Base-by-base conservation (phyloP, 345 rosid species). In the Citrus hindsii region DNA sequence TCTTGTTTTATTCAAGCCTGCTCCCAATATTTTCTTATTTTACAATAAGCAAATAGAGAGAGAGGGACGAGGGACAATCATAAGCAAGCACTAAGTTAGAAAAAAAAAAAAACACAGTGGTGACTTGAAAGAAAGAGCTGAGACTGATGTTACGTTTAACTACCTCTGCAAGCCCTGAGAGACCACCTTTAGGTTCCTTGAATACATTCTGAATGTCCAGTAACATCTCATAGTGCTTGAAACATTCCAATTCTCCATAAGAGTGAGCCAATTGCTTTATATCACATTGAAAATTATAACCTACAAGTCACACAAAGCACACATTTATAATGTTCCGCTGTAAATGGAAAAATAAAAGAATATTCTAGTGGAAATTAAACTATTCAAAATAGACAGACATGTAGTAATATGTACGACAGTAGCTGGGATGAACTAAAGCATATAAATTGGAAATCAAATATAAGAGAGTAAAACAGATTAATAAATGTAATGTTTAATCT, bases 261-360 rank as follows among this genome's bases (percentile, higher is more conserved):
- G 98, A 90, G 63, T 81, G 82, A 51, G 90, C 86, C 69, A 96
- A 74, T 79, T 89, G 95, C 80, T 73, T 89, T 58, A 85, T 77
- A 86, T 95, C 99, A 73, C 97, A 91, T 37, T 88, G 96, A 78
- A 96, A 92, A 88, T 85, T 92, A 74, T 92, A 96, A 76, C 99
- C 99, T 95, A 85, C 83, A 77, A 76, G 59, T 5, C 18, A 7
- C 58, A 65, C 27, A 65, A n/a, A 75, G 9, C 70, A 48, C 33
- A 72, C 12, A 56, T 71, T 38, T 76, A 21, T 27, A 55, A 55
- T 12, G 18, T 56, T 56, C n/a, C 0, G 38, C n/a, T 5, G 2
- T 4, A n/a, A 59, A 73, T 12, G 22, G 32, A 56, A 73, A n/a
- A 35, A 58, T 35, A 14, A 0, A 7, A 33, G 6, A 46, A 48